A percentile compares a stretch with the other conserved stretches of the same genome.
Evolutionary conservation across 352 stramenopile genomes (phyloP).

Genomic region (Phytophthora hybrid): DNA sequence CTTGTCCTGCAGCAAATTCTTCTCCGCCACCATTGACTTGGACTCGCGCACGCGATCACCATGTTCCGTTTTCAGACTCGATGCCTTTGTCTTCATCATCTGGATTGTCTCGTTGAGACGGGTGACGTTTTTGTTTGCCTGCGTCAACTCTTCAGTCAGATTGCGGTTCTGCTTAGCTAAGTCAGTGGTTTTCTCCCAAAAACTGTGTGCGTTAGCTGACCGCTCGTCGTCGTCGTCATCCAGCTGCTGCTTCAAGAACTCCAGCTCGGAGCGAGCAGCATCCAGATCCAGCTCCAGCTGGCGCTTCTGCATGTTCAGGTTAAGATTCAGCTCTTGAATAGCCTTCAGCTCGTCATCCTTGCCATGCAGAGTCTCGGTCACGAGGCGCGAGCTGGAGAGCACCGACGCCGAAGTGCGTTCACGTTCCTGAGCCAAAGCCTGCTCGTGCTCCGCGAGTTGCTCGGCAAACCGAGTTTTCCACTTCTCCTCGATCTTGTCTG

Average conservation of each 20-base stretch:
- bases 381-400: constrained; percentile 69
- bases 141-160: constrained; percentile 75
- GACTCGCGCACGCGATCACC: constrained; percentile 58
- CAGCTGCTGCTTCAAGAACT: constrained; percentile 77
- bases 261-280: constrained; percentile 68
- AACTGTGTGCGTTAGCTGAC: constrained; percentile 72
- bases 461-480: constrained; percentile 81
- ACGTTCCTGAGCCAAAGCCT: constrained; percentile 69
- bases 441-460: constrained; percentile 72
- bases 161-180: constrained; percentile 81
- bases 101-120: constrained; percentile 78
- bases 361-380: constrained; percentile 78
- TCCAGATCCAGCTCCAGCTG: constrained; percentile 78
- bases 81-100: constrained; percentile 61
- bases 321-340: constrained; percentile 72
- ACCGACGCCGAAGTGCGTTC: constrained; percentile 71
- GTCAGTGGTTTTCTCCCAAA: constrained; percentile 91
- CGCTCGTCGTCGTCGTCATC: constrained; percentile 79
- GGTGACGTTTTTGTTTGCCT: constrained; percentile 66
- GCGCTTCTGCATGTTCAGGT: constrained; percentile 67
- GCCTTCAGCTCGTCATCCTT: constrained; percentile 81
- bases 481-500: constrained; percentile 85
- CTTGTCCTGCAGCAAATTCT: constrained; percentile 77
- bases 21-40: constrained; percentile 79
- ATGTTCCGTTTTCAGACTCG: constrained; percentile 64